Evolutionary conservation across 129 eudicot genomes (phyloP).

Genomic region (Pittosporum tobira): DNA sequence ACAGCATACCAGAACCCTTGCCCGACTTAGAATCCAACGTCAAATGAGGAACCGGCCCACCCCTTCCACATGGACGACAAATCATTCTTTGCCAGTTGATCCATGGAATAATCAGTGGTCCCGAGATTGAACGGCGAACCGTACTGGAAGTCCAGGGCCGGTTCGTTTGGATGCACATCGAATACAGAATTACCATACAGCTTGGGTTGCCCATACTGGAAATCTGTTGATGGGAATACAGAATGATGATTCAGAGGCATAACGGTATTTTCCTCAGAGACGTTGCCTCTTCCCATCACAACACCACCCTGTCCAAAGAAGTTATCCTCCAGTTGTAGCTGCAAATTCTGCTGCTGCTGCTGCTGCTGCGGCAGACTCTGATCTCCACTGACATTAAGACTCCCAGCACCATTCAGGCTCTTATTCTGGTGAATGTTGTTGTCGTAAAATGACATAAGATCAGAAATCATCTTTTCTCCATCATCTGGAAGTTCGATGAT

Average conservation of each 20-base stretch:
- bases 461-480: slow-evolving; percentile 52
- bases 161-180: not conserved
- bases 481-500: slow-evolving; percentile 57
- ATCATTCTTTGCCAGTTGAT: no score
- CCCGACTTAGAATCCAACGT: no score
- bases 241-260: slow-evolving; percentile 22
- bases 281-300: slow-evolving; percentile 15
- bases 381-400: slow-evolving; percentile 21
- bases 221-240: slow-evolving; percentile 18
- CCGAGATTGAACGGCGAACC: not conserved
- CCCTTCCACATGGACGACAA: no score
- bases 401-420: slow-evolving; percentile 15
- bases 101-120: slow-evolving; percentile 28
- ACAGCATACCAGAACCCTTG: no score
- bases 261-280: slow-evolving; percentile 22
- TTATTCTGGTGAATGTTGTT: slow-evolving; percentile 39
- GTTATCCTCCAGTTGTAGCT: slow-evolving; percentile 33
- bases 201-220: slow-evolving; percentile 9
- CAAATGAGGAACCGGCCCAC: no score
- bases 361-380: slow-evolving; percentile 37
- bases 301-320: slow-evolving; percentile 33
- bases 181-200: not conserved
- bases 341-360: slow-evolving; percentile 40
- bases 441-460: slow-evolving; percentile 58
- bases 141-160: not conserved